These are phyloP conservation scores for Trypanosoma scelopori DNA, from an alignment of 208 protist species.

Conservation along the genomic window DNA sequence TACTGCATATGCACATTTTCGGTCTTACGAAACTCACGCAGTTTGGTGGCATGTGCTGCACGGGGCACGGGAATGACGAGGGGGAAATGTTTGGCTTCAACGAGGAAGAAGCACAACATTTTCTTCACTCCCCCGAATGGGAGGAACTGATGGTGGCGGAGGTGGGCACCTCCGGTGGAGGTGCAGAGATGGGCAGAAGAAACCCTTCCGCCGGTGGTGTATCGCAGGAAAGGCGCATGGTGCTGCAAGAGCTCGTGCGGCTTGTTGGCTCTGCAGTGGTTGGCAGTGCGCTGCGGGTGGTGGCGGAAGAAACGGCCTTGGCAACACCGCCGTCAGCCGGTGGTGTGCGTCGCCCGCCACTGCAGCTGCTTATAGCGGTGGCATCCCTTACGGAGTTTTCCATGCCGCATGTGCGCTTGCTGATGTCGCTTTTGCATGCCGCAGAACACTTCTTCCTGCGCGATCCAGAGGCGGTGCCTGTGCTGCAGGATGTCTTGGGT, in stretches of 20 bases:
- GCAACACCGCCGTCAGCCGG: background rate
- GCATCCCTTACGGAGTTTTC: constrained; percentile 31
- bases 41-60: background rate
- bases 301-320: constrained; percentile 50
- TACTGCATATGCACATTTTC: constrained; percentile 49
- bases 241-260: constrained; percentile 36
- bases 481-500: constrained; percentile 30
- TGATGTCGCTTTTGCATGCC: constrained; percentile 38
- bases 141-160: constrained; percentile 4
- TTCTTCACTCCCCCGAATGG: constrained; percentile 18
- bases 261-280: constrained; percentile 34
- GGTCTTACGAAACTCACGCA: constrained; percentile 7
- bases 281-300: constrained; percentile 29
- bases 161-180: no score
- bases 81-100: constrained; percentile 22
- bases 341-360: constrained; percentile 23
- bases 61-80: constrained; percentile 2
- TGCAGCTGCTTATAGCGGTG: constrained; percentile 58
- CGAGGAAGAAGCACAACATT: constrained; percentile 6
- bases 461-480: constrained; percentile 34
- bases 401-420: constrained; percentile 41
- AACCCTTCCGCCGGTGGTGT: background rate
- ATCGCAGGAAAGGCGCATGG: background rate
- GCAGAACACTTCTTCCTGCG: constrained; percentile 51
- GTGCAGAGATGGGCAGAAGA: background rate